phyloP scores from a whole-genome alignment of 2,329 filamentous ascomycete genomes.

The Monilinia fructigena region DNA sequence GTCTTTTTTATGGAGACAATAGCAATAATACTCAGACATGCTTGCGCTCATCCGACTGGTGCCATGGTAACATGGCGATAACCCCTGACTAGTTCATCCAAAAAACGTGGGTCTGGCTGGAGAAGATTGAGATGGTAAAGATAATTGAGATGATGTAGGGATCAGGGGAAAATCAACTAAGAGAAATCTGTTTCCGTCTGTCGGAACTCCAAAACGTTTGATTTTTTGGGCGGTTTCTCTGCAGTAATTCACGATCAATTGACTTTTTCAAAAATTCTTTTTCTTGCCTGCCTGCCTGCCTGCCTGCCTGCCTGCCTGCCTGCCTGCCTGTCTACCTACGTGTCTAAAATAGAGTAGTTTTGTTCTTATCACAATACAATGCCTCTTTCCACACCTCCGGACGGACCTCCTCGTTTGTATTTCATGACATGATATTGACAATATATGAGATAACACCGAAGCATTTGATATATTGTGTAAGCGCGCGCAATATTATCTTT shows the following conservation, averaged over 20 bases:
- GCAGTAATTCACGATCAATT: not conserved
- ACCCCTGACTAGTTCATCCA: slow-evolving; percentile 4
- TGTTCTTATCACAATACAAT: slow-evolving; percentile 6
- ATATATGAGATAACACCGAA: not conserved
- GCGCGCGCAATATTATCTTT: slow-evolving; percentile 21
- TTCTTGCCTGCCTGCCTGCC: slow-evolving; percentile 13
- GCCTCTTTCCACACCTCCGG: not conserved
- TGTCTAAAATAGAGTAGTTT: slow-evolving; percentile 3
- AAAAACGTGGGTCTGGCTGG: slow-evolving; percentile 22
- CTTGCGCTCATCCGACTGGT: slow-evolving; percentile 16
- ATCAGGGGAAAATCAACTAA: slow-evolving; percentile 6
- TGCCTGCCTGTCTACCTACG: slow-evolving; percentile 12
- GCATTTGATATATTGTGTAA: slow-evolving; percentile 13
- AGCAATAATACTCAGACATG: slow-evolving; percentile 11
- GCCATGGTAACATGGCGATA: not conserved
- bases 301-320: not conserved
- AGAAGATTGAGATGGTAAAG: slow-evolving; percentile 15
- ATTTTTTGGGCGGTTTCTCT: slow-evolving; percentile 6
- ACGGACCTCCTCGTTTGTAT: not conserved
- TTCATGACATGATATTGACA: not conserved
- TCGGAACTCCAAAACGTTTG: slow-evolving; percentile 14
- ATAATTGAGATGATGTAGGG: slow-evolving; percentile 17
- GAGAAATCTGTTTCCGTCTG: slow-evolving; percentile 1
- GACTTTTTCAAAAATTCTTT: not conserved
- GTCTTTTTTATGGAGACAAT: slow-evolving; percentile 12